Conservation (phyloP, 345 rosid genomes). For the Orychophragmus violaceus region DNA sequence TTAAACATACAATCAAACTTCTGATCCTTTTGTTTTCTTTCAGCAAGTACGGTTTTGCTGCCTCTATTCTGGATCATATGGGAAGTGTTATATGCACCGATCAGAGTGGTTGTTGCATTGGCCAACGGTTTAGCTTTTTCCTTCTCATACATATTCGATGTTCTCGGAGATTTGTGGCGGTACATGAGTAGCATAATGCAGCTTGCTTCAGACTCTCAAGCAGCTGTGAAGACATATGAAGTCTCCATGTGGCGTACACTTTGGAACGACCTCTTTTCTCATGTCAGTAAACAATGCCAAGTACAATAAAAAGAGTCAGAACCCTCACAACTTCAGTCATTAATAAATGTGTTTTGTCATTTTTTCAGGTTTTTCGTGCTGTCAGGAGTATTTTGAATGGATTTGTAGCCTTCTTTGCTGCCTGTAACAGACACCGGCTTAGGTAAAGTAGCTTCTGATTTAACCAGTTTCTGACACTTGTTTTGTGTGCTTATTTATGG, state of each 20-base stretch:
- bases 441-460: slow-evolving; percentile 42
- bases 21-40: not conserved
- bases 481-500: not conserved
- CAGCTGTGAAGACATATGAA: slow-evolving; percentile 52
- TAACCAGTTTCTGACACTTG: not conserved
- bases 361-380: slow-evolving; percentile 80
- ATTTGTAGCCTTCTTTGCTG: slow-evolving; percentile 73
- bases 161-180: slow-evolving; percentile 48
- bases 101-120: slow-evolving; percentile 53
- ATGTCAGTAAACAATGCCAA: slow-evolving; percentile 38
- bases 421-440: slow-evolving; percentile 97
- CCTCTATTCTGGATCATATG: slow-evolving; percentile 61
- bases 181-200: slow-evolving; percentile 46
- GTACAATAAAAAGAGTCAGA: not conserved
- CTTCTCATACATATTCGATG: slow-evolving; percentile 39
- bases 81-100: slow-evolving; percentile 66
- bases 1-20: not conserved
- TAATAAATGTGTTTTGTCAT: not conserved
- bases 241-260: slow-evolving; percentile 86
- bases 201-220: slow-evolving; percentile 62
- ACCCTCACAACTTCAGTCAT: not conserved
- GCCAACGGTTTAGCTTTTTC: slow-evolving; percentile 41
- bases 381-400: slow-evolving; percentile 87
- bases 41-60: slow-evolving; percentile 54
- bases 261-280: slow-evolving; percentile 97